Percentiles rank a stretch among this genome's conserved stretches.
These are phyloP conservation scores for Backusella tuberculispora DNA, from an alignment of 192 early-diverging fungal genomes.

Conservation along the genomic window DNA sequence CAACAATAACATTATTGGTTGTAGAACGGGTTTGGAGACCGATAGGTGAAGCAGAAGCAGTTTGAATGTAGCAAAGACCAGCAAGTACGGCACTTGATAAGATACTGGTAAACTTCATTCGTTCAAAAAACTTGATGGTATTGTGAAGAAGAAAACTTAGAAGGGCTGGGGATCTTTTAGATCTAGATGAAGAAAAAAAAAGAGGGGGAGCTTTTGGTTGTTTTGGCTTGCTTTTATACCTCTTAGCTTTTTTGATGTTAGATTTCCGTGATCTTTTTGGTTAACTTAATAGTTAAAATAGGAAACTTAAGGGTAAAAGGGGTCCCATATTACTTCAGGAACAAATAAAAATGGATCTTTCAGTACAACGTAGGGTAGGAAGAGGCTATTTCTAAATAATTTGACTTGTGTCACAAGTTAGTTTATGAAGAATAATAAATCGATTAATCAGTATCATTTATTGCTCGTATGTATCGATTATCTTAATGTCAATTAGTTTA, in stretches of 20 bases:
- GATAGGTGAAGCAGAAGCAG: constrained; percentile 5
- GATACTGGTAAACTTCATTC: constrained; percentile 22
- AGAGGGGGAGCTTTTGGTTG: neutral
- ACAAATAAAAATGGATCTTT: neutral
- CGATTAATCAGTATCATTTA: neutral
- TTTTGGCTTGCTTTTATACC: constrained; percentile 10
- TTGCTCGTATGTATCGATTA: neutral
- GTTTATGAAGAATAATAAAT: neutral
- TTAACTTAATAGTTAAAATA: neutral
- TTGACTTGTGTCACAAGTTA: neutral
- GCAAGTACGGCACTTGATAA: constrained; percentile 13
- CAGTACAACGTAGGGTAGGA: neutral
- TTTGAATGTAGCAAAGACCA: constrained; percentile 11
- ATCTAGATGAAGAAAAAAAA: constrained; percentile 15
- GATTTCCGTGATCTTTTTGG: neutral
- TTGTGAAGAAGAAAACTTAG: neutral
- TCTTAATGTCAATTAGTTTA: neutral
- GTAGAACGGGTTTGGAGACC: constrained; percentile 9
- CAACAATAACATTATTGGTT: constrained; percentile 27
- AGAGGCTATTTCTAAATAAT: neutral
- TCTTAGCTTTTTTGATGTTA: neutral
- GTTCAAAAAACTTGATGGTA: neutral
- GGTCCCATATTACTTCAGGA: constrained; percentile 11
- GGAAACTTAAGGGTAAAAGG: constrained; percentile 5
- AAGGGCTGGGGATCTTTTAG: neutral